Conservation (phyloP, 2,329 filamentous ascomycete species). For the Pseudocercospora eumusae region DNA sequence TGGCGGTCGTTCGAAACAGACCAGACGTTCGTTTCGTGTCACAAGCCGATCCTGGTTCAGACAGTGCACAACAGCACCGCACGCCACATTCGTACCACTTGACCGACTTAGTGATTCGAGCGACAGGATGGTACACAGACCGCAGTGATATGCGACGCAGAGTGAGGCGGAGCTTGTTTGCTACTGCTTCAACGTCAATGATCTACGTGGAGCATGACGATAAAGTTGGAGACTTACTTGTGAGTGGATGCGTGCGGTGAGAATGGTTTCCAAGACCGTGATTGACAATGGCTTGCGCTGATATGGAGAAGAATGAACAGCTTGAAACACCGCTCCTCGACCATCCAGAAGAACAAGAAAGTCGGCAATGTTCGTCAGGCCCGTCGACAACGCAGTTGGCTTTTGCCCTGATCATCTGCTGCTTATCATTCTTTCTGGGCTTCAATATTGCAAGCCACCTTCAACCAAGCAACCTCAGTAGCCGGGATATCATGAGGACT, state of each 20-base stretch:
- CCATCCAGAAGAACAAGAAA: background rate
- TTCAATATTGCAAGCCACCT: background rate
- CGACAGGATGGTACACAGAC: background rate
- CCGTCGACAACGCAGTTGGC: background rate
- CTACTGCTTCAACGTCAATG: constrained; percentile 3
- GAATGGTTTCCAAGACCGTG: background rate
- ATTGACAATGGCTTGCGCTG: background rate
- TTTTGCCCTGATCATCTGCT: background rate
- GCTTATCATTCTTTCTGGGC: background rate
- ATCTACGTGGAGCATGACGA: background rate
- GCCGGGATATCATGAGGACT: background rate
- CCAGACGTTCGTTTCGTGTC: background rate
- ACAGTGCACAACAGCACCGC: background rate
- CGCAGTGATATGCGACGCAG: background rate
- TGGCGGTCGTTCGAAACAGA: constrained; percentile 1
- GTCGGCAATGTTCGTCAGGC: background rate
- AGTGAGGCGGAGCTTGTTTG: constrained; percentile 4
- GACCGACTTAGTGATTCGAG: background rate
- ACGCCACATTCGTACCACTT: constrained; percentile 4
- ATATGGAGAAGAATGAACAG: background rate
- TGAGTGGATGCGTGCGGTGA: background rate
- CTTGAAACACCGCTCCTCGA: background rate
- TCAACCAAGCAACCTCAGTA: background rate
- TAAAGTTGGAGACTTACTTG: background rate
- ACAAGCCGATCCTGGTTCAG: background rate